Conservation (phyloP, 768 basidiomycete genomes). For the Zangia roseola region DNA sequence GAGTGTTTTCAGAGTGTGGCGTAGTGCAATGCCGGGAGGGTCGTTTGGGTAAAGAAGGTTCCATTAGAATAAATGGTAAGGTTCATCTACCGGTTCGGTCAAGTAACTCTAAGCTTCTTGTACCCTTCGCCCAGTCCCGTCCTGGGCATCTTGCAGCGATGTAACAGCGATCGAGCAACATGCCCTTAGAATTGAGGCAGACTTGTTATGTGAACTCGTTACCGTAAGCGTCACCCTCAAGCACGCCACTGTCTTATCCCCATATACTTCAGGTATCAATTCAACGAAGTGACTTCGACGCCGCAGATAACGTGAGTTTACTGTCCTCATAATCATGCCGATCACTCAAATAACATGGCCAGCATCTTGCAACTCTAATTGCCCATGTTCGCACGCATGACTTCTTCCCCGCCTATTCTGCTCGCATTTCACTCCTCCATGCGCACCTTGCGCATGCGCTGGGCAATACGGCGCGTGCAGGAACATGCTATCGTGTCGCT, state of each 20-base stretch:
- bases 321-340: neutral
- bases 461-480: slow-evolving; percentile 51
- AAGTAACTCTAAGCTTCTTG: neutral
- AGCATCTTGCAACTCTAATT: slow-evolving; percentile 48
- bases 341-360: neutral
- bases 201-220: slow-evolving; percentile 67
- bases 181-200: slow-evolving; percentile 65
- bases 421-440: slow-evolving; percentile 64
- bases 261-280: slow-evolving; percentile 49
- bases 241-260: neutral
- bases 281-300: slow-evolving; percentile 65
- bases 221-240: slow-evolving; percentile 41
- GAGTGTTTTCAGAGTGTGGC: slow-evolving; percentile 67
- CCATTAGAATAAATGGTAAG: slow-evolving; percentile 15
- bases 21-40: slow-evolving; percentile 45
- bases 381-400: slow-evolving; percentile 58
- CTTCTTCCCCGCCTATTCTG: slow-evolving; percentile 56
- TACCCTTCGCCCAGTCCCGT: slow-evolving; percentile 41
- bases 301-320: slow-evolving; percentile 52
- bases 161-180: slow-evolving; percentile 45
- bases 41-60: slow-evolving; percentile 32
- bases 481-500: slow-evolving; percentile 63
- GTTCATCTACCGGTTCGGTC: neutral
- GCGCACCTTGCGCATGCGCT: slow-evolving; percentile 74
- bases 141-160: slow-evolving; percentile 54